Evolutionary conservation across 2,329 filamentous ascomycete species (phyloP), one percentile per base, ranked within the genome.

Genomic region (Trichoderma simmonsii): DNA sequence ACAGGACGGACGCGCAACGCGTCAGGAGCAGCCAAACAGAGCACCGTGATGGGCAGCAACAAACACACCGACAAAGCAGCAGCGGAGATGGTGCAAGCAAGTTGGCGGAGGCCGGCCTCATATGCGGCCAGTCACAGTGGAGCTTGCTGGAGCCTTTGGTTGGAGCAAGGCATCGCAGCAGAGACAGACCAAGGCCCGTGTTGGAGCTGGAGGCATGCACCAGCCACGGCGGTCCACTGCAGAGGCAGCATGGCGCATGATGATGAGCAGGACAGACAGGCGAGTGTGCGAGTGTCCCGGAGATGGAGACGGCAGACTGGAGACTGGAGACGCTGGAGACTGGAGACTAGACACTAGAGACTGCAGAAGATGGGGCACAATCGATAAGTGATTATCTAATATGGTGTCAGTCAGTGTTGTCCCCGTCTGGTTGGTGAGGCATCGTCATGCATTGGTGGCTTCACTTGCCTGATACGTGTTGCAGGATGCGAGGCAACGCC

Each of bases 41-140:
- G 62, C 57, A 34, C 32, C 57, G 76, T 75, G 76, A 68, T 76
- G 72, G 69, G 75, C 72, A 73, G 48, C 71, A 76, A 72, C 75
- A 78, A 80, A 80, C 78, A 80, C 79, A 81, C 80, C 80, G 80
- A 80, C 79, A 77, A 78, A 79, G 75, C 76, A 77, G 75, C 71
- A 65, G 71, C 65, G 71, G 71, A 72, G 66, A 72, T 64, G 60
- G 71, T 70, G 65, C 43, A 61, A 63, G 71, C 57, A 61, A 63
- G 71, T 21, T 73, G 78, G 36, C 72, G 72, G 76, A 74, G 79
- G 79, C 77, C 79, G 79, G 48, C 74, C 74, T 74, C 69, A 76
- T 76, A 80, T 80, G 79, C 79, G 79, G 78, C 79, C 79, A 74
- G 77, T 78, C 78, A 77, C 75, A 78, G 79, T 80, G 79, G 79